Evolutionary conservation across 306 rosid genomes (phyloP).

Genomic region (Trifolium pratense): DNA sequence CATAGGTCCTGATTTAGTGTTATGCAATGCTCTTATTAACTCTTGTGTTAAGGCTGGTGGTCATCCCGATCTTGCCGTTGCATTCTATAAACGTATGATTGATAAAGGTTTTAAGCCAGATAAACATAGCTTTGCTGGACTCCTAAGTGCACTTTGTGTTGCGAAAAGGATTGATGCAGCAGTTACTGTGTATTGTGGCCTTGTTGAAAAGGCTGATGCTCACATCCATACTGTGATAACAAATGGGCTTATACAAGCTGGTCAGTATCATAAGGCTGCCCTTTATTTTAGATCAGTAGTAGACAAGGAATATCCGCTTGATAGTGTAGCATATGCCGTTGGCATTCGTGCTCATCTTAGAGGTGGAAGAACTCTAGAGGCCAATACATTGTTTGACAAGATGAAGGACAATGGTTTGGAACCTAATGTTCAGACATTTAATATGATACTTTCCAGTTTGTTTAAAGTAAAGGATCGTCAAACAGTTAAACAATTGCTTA

Average conservation of each 20-base stretch:
- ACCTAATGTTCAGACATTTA: slow-evolving; percentile 54
- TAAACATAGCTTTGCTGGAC: slow-evolving; percentile 61
- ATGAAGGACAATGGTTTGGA: slow-evolving; percentile 62
- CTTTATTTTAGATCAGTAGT: slow-evolving; percentile 46
- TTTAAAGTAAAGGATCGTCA: slow-evolving; percentile 49
- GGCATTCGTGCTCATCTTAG: slow-evolving; percentile 60
- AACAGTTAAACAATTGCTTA: slow-evolving; percentile 50
- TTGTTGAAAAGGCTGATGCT: slow-evolving; percentile 54
- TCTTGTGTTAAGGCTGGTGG: slow-evolving; percentile 55
- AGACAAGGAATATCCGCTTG: slow-evolving; percentile 48
- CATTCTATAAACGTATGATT: slow-evolving; percentile 51
- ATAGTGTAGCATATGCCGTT: slow-evolving; percentile 54
- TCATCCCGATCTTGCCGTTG: slow-evolving; percentile 51
- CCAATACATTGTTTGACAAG: slow-evolving; percentile 46
- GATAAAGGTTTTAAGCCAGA: slow-evolving; percentile 62
- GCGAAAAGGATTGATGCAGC: slow-evolving; percentile 58
- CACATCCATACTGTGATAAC: slow-evolving; percentile 58
- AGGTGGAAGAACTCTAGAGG: slow-evolving; percentile 64
- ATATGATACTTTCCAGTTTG: slow-evolving; percentile 51
- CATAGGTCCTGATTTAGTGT: slow-evolving; percentile 57
- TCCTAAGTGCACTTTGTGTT: slow-evolving; percentile 63
- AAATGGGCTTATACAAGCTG: slow-evolving; percentile 56
- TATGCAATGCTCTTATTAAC: slow-evolving; percentile 61
- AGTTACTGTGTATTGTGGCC: slow-evolving; percentile 53
- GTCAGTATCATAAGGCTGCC: slow-evolving; percentile 51